phyloP scores from a whole-genome alignment of 306 rosid species.

The Vicia villosa region DNA sequence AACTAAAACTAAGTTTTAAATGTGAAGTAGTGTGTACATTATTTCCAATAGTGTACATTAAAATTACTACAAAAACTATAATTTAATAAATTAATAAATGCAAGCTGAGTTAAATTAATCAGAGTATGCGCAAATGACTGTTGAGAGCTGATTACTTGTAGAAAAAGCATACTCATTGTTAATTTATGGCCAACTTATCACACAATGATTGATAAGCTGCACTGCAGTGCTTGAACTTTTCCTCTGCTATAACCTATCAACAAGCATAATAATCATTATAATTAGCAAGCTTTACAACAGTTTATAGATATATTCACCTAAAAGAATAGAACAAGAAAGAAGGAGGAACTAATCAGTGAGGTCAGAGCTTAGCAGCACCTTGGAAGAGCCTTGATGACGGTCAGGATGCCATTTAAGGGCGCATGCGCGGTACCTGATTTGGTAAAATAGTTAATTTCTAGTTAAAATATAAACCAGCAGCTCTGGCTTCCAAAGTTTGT shows the following conservation, averaged over 20 bases:
- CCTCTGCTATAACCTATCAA: conserved; percentile 71
- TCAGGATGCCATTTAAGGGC: conserved; percentile 97
- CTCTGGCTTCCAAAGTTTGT: background rate
- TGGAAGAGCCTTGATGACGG: conserved; percentile 87
- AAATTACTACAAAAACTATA: conserved; percentile 28
- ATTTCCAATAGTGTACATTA: conserved; percentile 23
- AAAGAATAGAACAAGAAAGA: conserved; percentile 5
- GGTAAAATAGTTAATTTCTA: conserved; percentile 13
- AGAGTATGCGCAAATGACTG: background rate
- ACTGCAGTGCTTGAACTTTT: conserved; percentile 82
- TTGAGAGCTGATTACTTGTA: background rate
- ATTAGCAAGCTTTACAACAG: conserved; percentile 4
- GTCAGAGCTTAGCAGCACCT: conserved; percentile 47
- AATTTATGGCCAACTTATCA: conserved; percentile 55
- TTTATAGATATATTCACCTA: background rate
- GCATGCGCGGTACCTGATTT: conserved; percentile 67
- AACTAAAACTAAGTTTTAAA: background rate
- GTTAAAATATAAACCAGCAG: background rate
- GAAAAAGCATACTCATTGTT: conserved; percentile 25
- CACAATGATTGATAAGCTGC: conserved; percentile 80
- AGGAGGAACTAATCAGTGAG: background rate
- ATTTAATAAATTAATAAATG: background rate
- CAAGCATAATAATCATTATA: background rate
- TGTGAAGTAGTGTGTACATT: conserved; percentile 7
- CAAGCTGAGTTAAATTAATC: conserved; percentile 34